Base-by-base conservation (phyloP, 352 stramenopile species). In the Phytophthora syringae region DNA sequence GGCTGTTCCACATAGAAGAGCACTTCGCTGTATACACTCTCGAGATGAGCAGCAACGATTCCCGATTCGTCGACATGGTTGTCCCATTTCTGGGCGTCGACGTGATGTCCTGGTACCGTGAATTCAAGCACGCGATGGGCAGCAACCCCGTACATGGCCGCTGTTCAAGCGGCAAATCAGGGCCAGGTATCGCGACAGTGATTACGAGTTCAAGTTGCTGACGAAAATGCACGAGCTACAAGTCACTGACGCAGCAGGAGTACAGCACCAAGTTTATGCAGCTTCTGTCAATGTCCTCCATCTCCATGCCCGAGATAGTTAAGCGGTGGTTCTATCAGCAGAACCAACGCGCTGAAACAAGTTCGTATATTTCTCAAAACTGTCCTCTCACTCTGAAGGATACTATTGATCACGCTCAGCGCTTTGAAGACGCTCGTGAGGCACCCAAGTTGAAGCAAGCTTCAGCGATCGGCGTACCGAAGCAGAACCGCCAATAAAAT, bases 31-130 rank as follows among this genome's bases (percentile, higher is more conserved):
- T 5, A 0, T 60, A 67, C 15, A 50, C 24, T 0, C 0, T 7
- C 1, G 59, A 60, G 21, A 43, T 50, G 48, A 32, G 28, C 9
- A 39, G 7, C 11, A 16, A 28, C 2, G 28, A 52, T 1, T 62
- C 30, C 0, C 13, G n/a, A 0, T 62, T 62, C 24, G 39, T 61
- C 0, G 44, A 66, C 9, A 57, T 71, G 30, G 42, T 61, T n/a
- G 50, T 62, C 7, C 21, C 49, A 3, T 57, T 58, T 20, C 55
- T 67, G 15, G 49, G 55, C 30, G 2, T 48, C 5, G 63, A 66
- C 15, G 55, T 61, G 1, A 61, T 65, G 54, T 55, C 54, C 16
- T 70, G 54, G 62, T 64, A 60, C 39, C 52, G 47, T 3, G 34
- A 69, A 5, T 59, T 64, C 16, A 69, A 64, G n/a, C 16, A 28